Percentiles rank a stretch among this genome's conserved stretches.
These are phyloP conservation scores for Ostreobium quekettii DNA, from an alignment of 139 green algal genomes.

Conservation along the genomic window DNA sequence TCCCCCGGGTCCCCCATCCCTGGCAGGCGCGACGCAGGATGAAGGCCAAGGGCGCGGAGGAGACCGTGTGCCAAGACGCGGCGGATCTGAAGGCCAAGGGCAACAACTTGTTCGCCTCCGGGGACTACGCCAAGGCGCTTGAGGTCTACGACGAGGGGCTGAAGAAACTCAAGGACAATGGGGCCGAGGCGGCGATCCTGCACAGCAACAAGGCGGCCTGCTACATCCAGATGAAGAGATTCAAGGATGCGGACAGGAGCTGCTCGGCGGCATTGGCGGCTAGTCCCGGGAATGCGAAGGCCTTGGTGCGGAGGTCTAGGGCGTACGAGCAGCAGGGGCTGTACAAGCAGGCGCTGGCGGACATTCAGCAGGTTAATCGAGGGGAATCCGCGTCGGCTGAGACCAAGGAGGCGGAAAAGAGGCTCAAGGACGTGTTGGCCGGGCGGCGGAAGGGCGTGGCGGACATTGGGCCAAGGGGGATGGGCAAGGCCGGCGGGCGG, in stretches of 20 bases:
- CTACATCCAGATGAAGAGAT: slow-evolving; percentile 52
- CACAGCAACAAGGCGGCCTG: slow-evolving; percentile 73
- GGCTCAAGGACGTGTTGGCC: slow-evolving; percentile 51
- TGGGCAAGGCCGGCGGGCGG: background rate
- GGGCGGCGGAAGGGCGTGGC: slow-evolving; percentile 24
- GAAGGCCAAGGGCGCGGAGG: background rate
- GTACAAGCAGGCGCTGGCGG: slow-evolving; percentile 65
- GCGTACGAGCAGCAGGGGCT: slow-evolving; percentile 69
- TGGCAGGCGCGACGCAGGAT: too few species aligned
- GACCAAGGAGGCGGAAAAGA: slow-evolving; percentile 52
- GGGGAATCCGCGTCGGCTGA: slow-evolving; percentile 43
- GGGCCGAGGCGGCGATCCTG: slow-evolving; percentile 53
- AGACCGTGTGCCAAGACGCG: slow-evolving; percentile 23
- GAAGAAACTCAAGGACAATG: slow-evolving; percentile 36
- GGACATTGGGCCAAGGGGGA: slow-evolving; percentile 6
- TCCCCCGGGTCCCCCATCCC: too few species aligned
- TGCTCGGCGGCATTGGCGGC: slow-evolving; percentile 57
- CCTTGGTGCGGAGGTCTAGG: slow-evolving; percentile 51
- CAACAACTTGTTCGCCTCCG: slow-evolving; percentile 57
- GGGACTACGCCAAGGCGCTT: slow-evolving; percentile 62
- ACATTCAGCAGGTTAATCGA: slow-evolving; percentile 47
- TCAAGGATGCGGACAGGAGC: slow-evolving; percentile 73
- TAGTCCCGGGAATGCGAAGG: slow-evolving; percentile 47
- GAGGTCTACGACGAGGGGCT: slow-evolving; percentile 61
- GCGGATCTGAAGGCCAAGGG: slow-evolving; percentile 52